Evolutionary conservation across 192 early-diverging fungal genomes (phyloP), one percentile per base, ranked within the genome.

Genomic region (Coemansia furcata): DNA sequence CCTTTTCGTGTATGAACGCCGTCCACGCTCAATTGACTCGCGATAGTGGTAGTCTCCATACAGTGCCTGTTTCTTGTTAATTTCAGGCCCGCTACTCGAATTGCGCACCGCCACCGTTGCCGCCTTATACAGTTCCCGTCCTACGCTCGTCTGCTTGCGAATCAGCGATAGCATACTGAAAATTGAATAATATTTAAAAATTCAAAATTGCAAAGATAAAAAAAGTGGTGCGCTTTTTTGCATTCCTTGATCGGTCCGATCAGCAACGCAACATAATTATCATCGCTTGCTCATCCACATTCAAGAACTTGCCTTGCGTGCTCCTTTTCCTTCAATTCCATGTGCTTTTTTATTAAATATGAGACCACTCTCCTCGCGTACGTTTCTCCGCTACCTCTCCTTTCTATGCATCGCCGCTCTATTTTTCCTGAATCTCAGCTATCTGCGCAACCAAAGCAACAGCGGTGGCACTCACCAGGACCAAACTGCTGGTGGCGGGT

Each of bases 11-110:
- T 82, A 82, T 43, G 37, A 67, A 57, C 43, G 62, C 54, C 80
- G 74, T 3, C 75, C 80, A 11, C 80, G 80, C 71, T 82, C 75
- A 30, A 82, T 82, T 47, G 80, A 82, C 37, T 69, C 57, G 43
- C 68, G 71, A 58, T 76, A 75, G 14, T 68, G 73, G 58, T 80
- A 80, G 39, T 75, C 73, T 50, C 69, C 70, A 59, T 80, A 72
- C 47, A 65, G 39, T 15, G 72, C 32, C 15, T 44, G 29, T 19
- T 66, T 60, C 11, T 47, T 57, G 47, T 54, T 52, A 17, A 43
- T 32, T 26, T 30, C 59, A 3, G 43, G 15, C 10, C 23, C 29
- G 8, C 14, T n/a, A 14, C 57, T 65, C 3, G 50, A 29, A 65
- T 65, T 50, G 21, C 46, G 63, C 47, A 50, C 35, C 32, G 47